Evolutionary conservation across 495 filamentous ascomycete species (phyloP).

Genomic region (Lichenothelia convexa): DNA sequence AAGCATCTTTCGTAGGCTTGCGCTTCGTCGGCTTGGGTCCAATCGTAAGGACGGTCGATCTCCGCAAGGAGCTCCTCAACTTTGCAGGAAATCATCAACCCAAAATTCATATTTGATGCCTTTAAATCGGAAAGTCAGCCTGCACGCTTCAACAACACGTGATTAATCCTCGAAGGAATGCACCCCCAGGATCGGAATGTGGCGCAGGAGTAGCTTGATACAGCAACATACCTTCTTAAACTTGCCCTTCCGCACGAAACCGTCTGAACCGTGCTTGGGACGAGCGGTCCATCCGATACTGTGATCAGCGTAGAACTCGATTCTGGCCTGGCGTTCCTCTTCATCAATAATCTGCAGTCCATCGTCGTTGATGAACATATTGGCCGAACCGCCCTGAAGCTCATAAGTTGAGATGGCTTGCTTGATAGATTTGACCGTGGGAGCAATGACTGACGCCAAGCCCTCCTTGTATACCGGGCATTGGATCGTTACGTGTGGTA

Average conservation of each 20-base stretch:
- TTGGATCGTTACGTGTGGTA: slow-evolving; percentile 55
- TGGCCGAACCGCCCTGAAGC: slow-evolving; percentile 60
- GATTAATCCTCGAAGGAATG: neutral
- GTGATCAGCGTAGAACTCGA: slow-evolving; percentile 48
- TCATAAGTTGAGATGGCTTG: slow-evolving; percentile 63
- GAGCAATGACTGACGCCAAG: slow-evolving; percentile 42
- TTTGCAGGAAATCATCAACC: slow-evolving; percentile 52
- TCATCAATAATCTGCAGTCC: slow-evolving; percentile 52
- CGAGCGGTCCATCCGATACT: slow-evolving; percentile 68
- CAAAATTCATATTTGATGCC: slow-evolving; percentile 75
- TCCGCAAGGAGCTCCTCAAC: slow-evolving; percentile 48
- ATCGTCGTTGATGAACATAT: slow-evolving; percentile 69
- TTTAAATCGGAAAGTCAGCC: slow-evolving; percentile 2
- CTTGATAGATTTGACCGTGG: slow-evolving; percentile 52
- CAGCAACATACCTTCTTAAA: slow-evolving; percentile 38
- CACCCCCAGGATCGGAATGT: neutral
- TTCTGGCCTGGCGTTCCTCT: slow-evolving; percentile 44
- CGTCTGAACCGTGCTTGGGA: slow-evolving; percentile 44
- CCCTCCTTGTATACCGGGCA: slow-evolving; percentile 62
- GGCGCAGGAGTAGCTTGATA: neutral
- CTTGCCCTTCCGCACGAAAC: slow-evolving; percentile 25
- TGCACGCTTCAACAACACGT: neutral
- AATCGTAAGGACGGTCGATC: slow-evolving; percentile 37
- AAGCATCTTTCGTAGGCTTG: slow-evolving; percentile 47
- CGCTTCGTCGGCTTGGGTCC: slow-evolving; percentile 54